Evolutionary conservation across 768 basidiomycete genomes (phyloP), one percentile per base, ranked within the genome.

Genomic region (Russula sp.): DNA sequence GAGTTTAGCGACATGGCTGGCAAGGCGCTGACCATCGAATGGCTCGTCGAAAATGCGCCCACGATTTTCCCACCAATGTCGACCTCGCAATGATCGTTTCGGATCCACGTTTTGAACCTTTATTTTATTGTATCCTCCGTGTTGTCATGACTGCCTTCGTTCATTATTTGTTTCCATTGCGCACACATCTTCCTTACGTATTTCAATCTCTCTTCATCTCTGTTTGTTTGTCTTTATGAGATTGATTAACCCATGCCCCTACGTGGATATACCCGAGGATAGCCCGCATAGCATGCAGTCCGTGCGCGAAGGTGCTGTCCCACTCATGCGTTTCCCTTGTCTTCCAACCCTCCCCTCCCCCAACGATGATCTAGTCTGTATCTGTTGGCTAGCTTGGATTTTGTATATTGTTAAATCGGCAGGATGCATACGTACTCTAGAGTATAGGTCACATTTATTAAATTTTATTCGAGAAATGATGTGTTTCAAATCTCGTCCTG

Each of bases 1-100:
- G 97, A 98, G 76, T 98, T 98, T 77, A 89, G 86, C 70, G 96
- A 99, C 74, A 98, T 98, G 91, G 95, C 92, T 8, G 92, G 93
- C 57, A 98, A 96, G 75, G 92, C 96, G 6, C 81, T 94, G 62
- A 85, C 89, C 69, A 80, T 99, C 55, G 94, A 97, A 74, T 97
- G 94, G 89, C 83, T 98, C 67, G 85, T 98, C 64, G 94, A 98
- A 72, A 89, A 96, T 71, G 91, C 91, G 13, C 81, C 79, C 45
- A 73, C 74, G 31, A 76, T 89, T 68, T 82, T 82, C 69, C 64
- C 65, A 18, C 51, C 58, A 57, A 11, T 63, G 44, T 55, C 67
- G 34, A 62, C 34, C 9, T 31, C 48, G 10, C 53, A 31, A 57
- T 66, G 55, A 59, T 57, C 34, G 2, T 52, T 18, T 22, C 32